Percentiles rank a stretch among this genome's conserved stretches.
Conservation (phyloP, 495 filamentous ascomycete genomes). For the Penicillium herquei region DNA sequence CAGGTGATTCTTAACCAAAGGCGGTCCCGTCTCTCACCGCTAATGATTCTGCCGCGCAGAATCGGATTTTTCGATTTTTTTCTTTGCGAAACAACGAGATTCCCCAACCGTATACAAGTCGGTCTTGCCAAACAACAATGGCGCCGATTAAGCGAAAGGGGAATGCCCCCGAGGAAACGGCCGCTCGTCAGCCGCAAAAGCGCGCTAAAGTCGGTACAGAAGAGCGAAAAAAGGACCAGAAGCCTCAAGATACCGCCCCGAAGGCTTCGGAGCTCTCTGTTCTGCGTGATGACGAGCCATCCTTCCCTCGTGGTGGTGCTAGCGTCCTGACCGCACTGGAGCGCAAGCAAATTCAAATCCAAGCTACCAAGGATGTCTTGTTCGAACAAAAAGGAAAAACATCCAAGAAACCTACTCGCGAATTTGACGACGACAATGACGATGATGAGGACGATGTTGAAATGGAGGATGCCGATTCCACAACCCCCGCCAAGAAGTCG, state of each 20-base stretch:
- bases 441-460: constrained; percentile 40
- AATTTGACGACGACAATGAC: constrained; percentile 43
- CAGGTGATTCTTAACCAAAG: not conserved
- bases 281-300: constrained; percentile 73
- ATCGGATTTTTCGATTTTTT: constrained; percentile 40
- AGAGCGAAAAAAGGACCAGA: constrained; percentile 35
- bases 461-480: constrained; percentile 46
- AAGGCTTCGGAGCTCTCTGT: constrained; percentile 47
- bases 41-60: constrained; percentile 21
- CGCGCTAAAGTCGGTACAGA: constrained; percentile 46
- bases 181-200: constrained; percentile 43
- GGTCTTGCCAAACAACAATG: constrained; percentile 40
- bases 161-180: constrained; percentile 37
- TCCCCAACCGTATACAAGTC: constrained; percentile 28
- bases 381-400: constrained; percentile 71
- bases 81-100: constrained; percentile 24
- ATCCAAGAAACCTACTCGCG: constrained; percentile 44
- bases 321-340: constrained; percentile 90
- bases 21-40: constrained; percentile 19
- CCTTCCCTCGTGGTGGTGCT: constrained; percentile 91
- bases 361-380: constrained; percentile 87
- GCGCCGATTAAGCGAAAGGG: constrained; percentile 55
- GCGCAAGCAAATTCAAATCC: constrained; percentile 92
- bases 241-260: constrained; percentile 32
- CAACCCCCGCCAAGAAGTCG: constrained; percentile 49